Evolutionary conservation across 345 rosid species (phyloP).

Genomic region (Populus simonii): DNA sequence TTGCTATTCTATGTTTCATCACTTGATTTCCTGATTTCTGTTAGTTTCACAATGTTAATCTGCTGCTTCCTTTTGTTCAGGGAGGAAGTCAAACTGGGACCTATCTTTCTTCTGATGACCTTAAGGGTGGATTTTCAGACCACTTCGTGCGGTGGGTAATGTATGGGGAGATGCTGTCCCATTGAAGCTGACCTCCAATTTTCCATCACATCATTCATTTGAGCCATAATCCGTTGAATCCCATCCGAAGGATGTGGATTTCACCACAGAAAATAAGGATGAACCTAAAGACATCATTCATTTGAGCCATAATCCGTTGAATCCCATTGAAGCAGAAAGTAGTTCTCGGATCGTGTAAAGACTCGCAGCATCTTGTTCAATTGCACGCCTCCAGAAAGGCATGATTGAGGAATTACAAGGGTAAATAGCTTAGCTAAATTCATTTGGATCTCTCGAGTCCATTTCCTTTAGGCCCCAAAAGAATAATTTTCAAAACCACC

Average conservation of each 20-base stretch:
- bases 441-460: constrained; percentile 5
- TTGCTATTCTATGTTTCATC: neutral
- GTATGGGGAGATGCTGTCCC: constrained; percentile 47
- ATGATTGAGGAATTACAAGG: constrained; percentile 2
- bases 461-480: neutral
- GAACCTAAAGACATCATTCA: constrained; percentile 5
- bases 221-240: constrained; percentile 18
- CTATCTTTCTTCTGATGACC: constrained; percentile 8
- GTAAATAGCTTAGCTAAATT: constrained; percentile 21
- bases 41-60: neutral
- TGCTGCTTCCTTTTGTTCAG: constrained; percentile 25
- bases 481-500: neutral
- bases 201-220: constrained; percentile 11
- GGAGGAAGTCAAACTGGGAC: constrained; percentile 33
- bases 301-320: no score
- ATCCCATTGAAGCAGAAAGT: neutral
- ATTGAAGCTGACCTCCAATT: constrained; percentile 3
- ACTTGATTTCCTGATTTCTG: neutral
- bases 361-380: constrained; percentile 1
- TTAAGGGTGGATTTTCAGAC: constrained; percentile 35
- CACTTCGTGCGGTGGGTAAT: constrained; percentile 67
- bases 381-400: constrained; percentile 1
- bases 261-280: constrained; percentile 15
- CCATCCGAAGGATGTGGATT: constrained; percentile 61
- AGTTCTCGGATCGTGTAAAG: neutral